Conservation (phyloP, 257 asterid genomes). For the Fraxinus americana region DNA sequence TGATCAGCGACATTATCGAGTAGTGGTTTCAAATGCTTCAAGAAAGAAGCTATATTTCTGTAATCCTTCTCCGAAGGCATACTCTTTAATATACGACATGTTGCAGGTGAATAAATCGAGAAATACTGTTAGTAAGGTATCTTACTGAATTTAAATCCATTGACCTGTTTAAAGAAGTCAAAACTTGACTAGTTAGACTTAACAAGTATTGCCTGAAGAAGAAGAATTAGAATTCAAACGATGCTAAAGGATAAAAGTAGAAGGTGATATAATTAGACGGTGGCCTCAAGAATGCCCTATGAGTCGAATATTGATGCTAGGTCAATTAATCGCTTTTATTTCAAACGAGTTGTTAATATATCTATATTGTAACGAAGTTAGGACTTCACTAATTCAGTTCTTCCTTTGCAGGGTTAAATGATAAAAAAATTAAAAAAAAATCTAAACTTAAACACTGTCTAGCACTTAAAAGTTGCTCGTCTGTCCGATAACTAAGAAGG, state of each 20-base stretch:
- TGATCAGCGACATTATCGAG: slow-evolving; percentile 59
- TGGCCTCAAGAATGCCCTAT: not conserved
- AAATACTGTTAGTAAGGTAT: slow-evolving; percentile 82
- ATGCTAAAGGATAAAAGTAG: not conserved
- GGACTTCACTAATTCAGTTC: too few relatives aligned
- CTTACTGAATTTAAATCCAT: slow-evolving; percentile 76
- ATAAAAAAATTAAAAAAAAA: too few relatives aligned
- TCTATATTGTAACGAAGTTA: too few relatives aligned
- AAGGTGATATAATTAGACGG: not conserved
- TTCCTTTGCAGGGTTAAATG: too few relatives aligned
- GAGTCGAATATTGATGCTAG: not conserved
- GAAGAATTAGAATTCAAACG: not conserved
- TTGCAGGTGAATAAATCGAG: slow-evolving; percentile 85
- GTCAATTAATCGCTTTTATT: not conserved
- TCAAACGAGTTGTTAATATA: not conserved
- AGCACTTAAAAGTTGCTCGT: too few relatives aligned
- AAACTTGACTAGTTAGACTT: slow-evolving; percentile 12
- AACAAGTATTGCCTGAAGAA: not conserved
- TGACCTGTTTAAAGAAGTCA: slow-evolving; percentile 44
- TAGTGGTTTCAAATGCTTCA: slow-evolving; percentile 75
- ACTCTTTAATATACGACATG: slow-evolving; percentile 52
- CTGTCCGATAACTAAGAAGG: not conserved
- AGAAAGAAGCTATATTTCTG: slow-evolving; percentile 45
- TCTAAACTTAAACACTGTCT: too few relatives aligned
- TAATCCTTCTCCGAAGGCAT: slow-evolving; percentile 76